phyloP scores from a whole-genome alignment of 805 yeast genomes.

The Nakazawaea populi region DNA sequence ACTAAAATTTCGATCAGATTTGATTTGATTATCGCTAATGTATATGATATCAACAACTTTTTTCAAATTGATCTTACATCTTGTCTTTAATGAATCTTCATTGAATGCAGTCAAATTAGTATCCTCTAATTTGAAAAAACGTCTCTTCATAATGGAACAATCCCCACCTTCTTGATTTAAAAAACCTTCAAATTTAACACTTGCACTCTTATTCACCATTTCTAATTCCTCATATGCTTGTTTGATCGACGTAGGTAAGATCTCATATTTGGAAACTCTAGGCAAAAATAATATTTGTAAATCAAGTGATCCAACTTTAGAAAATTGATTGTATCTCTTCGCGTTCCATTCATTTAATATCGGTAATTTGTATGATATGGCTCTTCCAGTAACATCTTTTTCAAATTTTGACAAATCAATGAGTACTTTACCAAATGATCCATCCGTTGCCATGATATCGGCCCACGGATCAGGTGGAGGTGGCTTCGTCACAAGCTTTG shows the following conservation, averaged over 20 bases:
- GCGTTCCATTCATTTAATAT: conserved; percentile 77
- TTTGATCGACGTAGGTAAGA: conserved; percentile 64
- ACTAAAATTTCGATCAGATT: conserved; percentile 51
- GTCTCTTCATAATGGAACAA: conserved; percentile 62
- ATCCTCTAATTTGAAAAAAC: conserved; percentile 72
- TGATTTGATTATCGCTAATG: conserved; percentile 23
- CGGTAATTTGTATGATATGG: conserved; percentile 47
- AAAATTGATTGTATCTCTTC: conserved; percentile 37
- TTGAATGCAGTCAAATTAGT: conserved; percentile 71
- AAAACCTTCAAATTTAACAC: conserved; percentile 51
- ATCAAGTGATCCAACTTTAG: conserved; percentile 59
- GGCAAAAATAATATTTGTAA: conserved; percentile 68
- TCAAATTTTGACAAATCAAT: conserved; percentile 57
- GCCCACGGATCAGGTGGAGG: conserved; percentile 54
- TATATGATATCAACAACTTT: conserved; percentile 53
- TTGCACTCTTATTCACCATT: conserved; percentile 27
- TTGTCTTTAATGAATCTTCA: conserved; percentile 58
- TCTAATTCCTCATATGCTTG: conserved; percentile 39
- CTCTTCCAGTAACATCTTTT: conserved; percentile 45
- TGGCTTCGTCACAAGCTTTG: conserved; percentile 46
- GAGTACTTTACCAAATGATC: conserved; percentile 81
- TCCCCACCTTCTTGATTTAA: conserved; percentile 93
- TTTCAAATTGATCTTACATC: conserved; percentile 70
- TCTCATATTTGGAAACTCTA: conserved; percentile 51
- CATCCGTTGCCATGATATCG: conserved; percentile 68